Conservation (phyloP, 805 yeast species). For the Brettanomyces sp. region DNA sequence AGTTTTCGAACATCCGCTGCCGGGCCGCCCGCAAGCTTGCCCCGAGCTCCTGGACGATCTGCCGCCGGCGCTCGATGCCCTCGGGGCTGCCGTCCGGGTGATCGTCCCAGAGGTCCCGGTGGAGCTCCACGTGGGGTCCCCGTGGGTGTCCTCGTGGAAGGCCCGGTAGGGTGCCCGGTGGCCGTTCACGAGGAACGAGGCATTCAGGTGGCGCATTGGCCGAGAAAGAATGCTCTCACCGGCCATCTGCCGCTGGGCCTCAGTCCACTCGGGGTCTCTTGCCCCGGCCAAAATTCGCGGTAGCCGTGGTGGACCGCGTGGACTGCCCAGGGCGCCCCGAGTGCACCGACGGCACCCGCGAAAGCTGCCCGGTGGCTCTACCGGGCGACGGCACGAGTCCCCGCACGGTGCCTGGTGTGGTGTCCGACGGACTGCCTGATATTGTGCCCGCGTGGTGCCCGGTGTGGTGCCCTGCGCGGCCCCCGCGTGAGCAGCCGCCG, state of each 20-base stretch:
- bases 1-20: neutral
- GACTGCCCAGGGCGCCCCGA: neutral
- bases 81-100: neutral
- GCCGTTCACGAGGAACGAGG: neutral
- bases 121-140: neutral
- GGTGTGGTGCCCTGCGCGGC: neutral
- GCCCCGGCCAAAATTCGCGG: neutral
- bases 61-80: neutral
- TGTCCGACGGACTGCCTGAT: neutral
- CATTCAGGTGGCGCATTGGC: neutral
- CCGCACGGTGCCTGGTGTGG: neutral
- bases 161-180: neutral
- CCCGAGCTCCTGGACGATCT: conserved; percentile 1
- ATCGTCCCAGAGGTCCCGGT: neutral
- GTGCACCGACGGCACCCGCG: conserved; percentile 1
- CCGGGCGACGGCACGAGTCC: neutral
- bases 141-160: neutral
- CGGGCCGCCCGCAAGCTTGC: conserved; percentile 1
- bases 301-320: neutral
- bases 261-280: too few relatives aligned
- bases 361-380: neutral
- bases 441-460: neutral
- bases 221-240: neutral
- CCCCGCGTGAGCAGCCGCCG: neutral
- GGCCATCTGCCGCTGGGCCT: neutral